Evolutionary conservation across 192 early-diverging fungal genomes (phyloP).

Genomic region (Rhizoclosmatium sp.): DNA sequence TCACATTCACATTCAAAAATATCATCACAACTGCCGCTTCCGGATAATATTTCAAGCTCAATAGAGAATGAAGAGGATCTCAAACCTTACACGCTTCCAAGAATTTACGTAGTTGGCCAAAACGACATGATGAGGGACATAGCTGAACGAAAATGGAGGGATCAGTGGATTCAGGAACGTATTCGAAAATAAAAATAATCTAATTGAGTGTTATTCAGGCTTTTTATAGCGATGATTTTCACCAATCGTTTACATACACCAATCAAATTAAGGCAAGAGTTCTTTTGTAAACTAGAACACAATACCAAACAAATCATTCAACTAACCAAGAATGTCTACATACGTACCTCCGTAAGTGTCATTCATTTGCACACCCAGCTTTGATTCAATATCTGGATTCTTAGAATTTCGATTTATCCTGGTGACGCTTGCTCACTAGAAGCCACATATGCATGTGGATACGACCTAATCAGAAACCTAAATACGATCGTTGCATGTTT

Average conservation of each 20-base stretch:
- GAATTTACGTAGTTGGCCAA: neutral
- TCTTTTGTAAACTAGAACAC: too few species aligned
- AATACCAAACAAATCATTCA: too few species aligned
- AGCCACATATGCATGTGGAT: conserved; percentile 7
- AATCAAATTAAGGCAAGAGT: too few species aligned
- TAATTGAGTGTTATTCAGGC: neutral
- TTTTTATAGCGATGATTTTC: too few species aligned
- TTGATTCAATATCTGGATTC: neutral
- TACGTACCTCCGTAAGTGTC: neutral
- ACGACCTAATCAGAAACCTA: neutral
- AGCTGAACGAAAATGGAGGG: neutral
- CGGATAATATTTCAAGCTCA: too few species aligned
- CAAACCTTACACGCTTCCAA: too few species aligned
- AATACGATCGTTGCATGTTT: conserved; percentile 20
- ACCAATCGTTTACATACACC: too few species aligned
- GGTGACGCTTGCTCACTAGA: conserved; percentile 16
- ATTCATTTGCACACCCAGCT: too few species aligned
- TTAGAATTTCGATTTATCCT: neutral
- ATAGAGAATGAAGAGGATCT: too few species aligned
- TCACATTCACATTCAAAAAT: too few species aligned
- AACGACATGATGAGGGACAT: neutral
- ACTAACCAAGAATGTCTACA: neutral
- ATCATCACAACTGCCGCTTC: too few species aligned
- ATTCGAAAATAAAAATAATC: neutral
- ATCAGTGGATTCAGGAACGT: neutral